Base-by-base conservation (phyloP, 768 basidiomycete genomes). In the Termitomyces heimii region DNA sequence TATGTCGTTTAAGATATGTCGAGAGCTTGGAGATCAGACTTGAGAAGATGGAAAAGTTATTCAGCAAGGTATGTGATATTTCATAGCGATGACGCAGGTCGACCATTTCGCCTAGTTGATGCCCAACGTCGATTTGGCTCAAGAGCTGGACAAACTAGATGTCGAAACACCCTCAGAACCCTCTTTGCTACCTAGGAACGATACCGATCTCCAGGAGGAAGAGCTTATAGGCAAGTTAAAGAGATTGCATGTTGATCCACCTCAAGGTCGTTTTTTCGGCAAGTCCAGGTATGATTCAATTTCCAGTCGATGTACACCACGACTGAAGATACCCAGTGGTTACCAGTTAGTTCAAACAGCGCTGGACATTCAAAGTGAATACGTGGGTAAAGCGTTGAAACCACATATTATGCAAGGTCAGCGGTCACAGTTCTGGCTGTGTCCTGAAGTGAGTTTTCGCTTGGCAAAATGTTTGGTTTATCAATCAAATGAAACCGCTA, bases 61-160 rank as follows among this genome's bases (percentile, higher is more conserved):
- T 88, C 22, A 74, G 71, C 54, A 80, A 77, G 69, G 86, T 83
- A 57, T 12, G 18, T 12, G 7, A 14, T 20, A 14, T 7, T n/a
- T 49, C 13, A 18, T 46, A 20, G 24, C 14, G 29, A 50, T 51
- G 42, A 50, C 31, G 14, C 40, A 20, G 32, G 35, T 49, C 47
- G 5, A 46, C n/a, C 29, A 44, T 34, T 42, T 56, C 68, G 75
- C 9, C 70, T 73, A 57, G 64, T 68, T 81, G 18, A 62, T 84
- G 43, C 86, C 88, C 2, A 83, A 84, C 44, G 76, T 82, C 22
- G 85, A 91, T 66, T 74, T 90, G 46, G 77, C 77, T 16, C 73
- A 77, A 58, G 83, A 87, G 63, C 69, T 88, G 14, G 84, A 82
- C 16, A 73, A 73, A 53, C 53, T 66, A 45, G 62, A 60, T 26